Conservation (phyloP, 768 basidiomycete species). For the Rhodocollybia butyracea region DNA sequence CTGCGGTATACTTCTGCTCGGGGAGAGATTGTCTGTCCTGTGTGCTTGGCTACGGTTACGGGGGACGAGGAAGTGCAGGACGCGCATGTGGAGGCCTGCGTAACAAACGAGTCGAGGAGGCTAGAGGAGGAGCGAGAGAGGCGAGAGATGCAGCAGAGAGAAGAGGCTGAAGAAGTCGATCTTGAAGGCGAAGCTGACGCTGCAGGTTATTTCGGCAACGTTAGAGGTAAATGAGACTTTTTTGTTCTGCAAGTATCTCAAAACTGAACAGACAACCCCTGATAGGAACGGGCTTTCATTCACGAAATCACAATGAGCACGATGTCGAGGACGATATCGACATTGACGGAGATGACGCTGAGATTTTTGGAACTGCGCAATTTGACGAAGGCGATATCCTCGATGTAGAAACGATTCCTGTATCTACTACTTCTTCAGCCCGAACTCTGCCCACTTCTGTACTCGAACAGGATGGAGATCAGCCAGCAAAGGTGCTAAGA, state of each 20-base stretch:
- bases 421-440: slow-evolving; percentile 9
- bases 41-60: slow-evolving; percentile 53
- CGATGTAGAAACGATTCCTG: slow-evolving; percentile 23
- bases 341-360: slow-evolving; percentile 73
- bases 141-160: slow-evolving; percentile 30
- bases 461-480: slow-evolving; percentile 26
- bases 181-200: slow-evolving; percentile 27
- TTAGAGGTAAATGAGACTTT: slow-evolving; percentile 39
- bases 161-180: slow-evolving; percentile 26
- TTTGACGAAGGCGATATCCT: slow-evolving; percentile 76
- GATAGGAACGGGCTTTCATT: slow-evolving; percentile 72
- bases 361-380: slow-evolving; percentile 63
- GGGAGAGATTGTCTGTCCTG: slow-evolving; percentile 59
- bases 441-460: slow-evolving; percentile 6
- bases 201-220: slow-evolving; percentile 42
- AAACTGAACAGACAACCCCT: too few species aligned
- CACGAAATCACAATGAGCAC: slow-evolving; percentile 49
- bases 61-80: slow-evolving; percentile 74
- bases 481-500: slow-evolving; percentile 37
- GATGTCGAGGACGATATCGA: slow-evolving; percentile 82
- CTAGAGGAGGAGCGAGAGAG: slow-evolving; percentile 40
- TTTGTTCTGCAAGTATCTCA: background rate
- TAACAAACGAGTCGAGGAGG: slow-evolving; percentile 51
- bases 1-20: slow-evolving; percentile 25
- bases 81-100: slow-evolving; percentile 80